These are phyloP conservation scores for Entelexis paramagnoliae DNA, from an alignment of 1,139 yeast genomes.

Conservation along the genomic window DNA sequence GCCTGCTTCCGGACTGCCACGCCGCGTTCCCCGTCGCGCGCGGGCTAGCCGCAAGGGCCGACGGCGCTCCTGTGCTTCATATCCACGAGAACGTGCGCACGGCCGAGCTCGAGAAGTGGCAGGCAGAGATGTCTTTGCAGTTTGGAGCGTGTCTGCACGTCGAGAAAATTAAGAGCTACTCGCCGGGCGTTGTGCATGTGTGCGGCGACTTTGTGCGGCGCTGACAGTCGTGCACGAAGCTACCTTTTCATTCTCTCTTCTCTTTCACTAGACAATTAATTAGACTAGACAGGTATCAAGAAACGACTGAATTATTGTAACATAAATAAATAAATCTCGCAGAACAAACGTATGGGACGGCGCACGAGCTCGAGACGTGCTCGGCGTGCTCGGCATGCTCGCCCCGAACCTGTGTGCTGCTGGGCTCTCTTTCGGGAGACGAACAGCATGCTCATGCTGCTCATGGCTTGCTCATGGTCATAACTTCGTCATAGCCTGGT, in stretches of 20 bases:
- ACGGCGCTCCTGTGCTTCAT: slow-evolving; percentile 39
- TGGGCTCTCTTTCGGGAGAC: too few relatives aligned
- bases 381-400: too few relatives aligned
- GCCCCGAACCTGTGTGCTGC: too few relatives aligned
- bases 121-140: slow-evolving; percentile 19
- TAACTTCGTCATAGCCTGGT: too few relatives aligned
- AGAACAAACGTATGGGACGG: too few relatives aligned
- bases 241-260: too few relatives aligned
- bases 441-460: too few relatives aligned
- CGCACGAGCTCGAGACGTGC: too few relatives aligned
- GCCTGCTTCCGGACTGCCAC: slow-evolving; percentile 60
- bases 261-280: too few relatives aligned
- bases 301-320: background rate
- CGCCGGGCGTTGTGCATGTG: slow-evolving; percentile 78
- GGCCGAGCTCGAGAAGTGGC: slow-evolving; percentile 36
- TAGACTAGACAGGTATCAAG: too few relatives aligned
- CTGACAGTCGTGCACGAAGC: too few relatives aligned
- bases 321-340: background rate
- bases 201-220: slow-evolving; percentile 21
- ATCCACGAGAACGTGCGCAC: slow-evolving; percentile 66
- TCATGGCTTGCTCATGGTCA: too few relatives aligned
- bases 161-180: slow-evolving; percentile 69
- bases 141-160: slow-evolving; percentile 29
- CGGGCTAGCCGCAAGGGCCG: slow-evolving; percentile 20
- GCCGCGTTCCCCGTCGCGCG: slow-evolving; percentile 49